These are phyloP conservation scores for Neurospora hispaniola DNA, from an alignment of 495 filamentous ascomycete genomes.

Conservation along the genomic window DNA sequence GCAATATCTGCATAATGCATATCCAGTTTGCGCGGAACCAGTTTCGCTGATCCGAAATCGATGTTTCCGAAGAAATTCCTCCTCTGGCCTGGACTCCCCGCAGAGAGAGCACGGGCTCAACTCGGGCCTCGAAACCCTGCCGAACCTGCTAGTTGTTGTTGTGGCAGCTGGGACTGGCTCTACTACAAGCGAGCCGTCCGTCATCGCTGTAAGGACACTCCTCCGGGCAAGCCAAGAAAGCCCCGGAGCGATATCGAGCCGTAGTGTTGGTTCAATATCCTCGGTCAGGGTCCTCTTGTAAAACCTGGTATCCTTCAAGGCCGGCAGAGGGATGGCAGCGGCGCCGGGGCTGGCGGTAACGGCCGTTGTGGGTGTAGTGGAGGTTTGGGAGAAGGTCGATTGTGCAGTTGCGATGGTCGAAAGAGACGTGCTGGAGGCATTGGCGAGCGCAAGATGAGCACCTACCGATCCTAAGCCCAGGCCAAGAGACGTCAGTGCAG, in stretches of 20 bases:
- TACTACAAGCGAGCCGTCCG: conserved; percentile 77
- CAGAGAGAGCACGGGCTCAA: conserved; percentile 76
- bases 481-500: conserved; percentile 35
- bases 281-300: conserved; percentile 82
- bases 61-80: conserved; percentile 65
- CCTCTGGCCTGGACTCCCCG: conserved; percentile 64
- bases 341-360: conserved; percentile 29
- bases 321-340: conserved; percentile 20
- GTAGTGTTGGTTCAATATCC: conserved; percentile 88
- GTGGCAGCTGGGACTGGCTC: conserved; percentile 62
- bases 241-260: conserved; percentile 79
- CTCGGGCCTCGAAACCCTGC: conserved; percentile 45
- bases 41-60: conserved; percentile 80
- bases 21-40: conserved; percentile 66
- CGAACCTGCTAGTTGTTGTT: conserved; percentile 22
- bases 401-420: conserved; percentile 27
- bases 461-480: conserved; percentile 33
- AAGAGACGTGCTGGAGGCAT: conserved; percentile 33
- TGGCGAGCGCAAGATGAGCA: conserved; percentile 18
- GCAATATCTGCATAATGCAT: conserved; percentile 86
- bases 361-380: conserved; percentile 39
- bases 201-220: conserved; percentile 69
- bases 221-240: conserved; percentile 88
- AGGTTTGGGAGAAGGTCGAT: conserved; percentile 37
- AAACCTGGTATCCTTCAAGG: conserved; percentile 80